Base-by-base conservation (phyloP, 768 basidiomycete genomes). In the Kwoniella sp. region DNA sequence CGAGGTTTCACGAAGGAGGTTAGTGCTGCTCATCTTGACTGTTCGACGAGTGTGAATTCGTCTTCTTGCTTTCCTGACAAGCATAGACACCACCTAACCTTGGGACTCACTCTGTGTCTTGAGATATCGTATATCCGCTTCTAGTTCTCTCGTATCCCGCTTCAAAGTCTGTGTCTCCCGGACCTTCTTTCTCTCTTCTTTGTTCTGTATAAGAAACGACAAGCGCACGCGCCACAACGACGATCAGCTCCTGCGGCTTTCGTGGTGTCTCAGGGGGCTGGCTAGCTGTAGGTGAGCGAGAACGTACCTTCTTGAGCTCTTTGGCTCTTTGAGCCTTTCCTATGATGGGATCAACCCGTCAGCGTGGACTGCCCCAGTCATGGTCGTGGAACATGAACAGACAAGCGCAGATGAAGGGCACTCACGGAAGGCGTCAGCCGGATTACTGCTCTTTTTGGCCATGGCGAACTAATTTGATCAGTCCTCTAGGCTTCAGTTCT, bases 311-410 rank as follows among this genome's bases (percentile, higher is more conserved):
- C 83, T 95, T 95, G 50, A 97, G 83, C 79, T 99, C 95, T 79
- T 93, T 97, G 81, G 93, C 93, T 65, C 92, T 86, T 77, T 89
- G 89, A 2, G 91, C 88, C 82, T 98, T 98, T 61, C 93, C 93
- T 96, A 72, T 15, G n/a, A n/a, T n/a, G n/a, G n/a, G 37, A 12
- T n/a, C n/a, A 29, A n/a, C 37, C 17, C 15, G 20, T 25, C 52
- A 28, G 41, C 29, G 20, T 52, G 22, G n/a, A n/a, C n/a, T n/a
- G n/a, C n/a, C n/a, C n/a, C n/a, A n/a, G n/a, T n/a, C n/a, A n/a
- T n/a, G n/a, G n/a, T n/a, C n/a, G n/a, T n/a, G n/a, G n/a, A n/a
- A n/a, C n/a, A n/a, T n/a, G n/a, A n/a, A n/a, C n/a, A n/a, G n/a
- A n/a, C n/a, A n/a, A n/a, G 51, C 34, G 15, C 9, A 20, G 22